These are phyloP conservation scores for Extremus antarcticus DNA, from an alignment of 495 filamentous ascomycete species.

Conservation along the genomic window DNA sequence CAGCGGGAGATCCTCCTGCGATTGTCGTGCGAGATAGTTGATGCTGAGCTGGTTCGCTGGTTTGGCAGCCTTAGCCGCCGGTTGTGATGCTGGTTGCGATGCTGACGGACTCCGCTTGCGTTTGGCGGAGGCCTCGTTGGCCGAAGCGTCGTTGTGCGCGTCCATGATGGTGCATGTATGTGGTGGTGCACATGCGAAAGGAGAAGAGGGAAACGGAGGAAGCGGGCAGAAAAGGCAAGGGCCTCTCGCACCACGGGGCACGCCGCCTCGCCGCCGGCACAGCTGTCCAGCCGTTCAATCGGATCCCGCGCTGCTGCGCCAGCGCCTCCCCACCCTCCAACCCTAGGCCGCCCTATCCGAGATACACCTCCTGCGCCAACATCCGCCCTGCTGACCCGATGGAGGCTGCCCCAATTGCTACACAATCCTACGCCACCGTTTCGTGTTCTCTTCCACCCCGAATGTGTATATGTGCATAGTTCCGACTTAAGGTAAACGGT, in stretches of 20 bases:
- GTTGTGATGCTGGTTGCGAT: conserved; percentile 26
- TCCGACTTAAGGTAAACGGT: not conserved
- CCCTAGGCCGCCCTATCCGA: not conserved
- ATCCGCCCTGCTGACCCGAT: not conserved
- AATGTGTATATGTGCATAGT: not conserved
- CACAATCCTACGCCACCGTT: not conserved
- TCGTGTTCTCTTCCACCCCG: not conserved
- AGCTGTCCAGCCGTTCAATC: not conserved
- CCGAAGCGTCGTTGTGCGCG: conserved; percentile 34
- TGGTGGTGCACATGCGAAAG: not conserved
- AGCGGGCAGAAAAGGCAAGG: conserved; percentile 6
- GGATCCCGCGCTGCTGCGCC: not conserved
- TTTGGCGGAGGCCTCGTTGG: conserved; percentile 30
- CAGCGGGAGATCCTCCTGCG: conserved; percentile 49
- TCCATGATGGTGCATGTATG: conserved; percentile 4
- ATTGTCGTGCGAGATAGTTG: conserved; percentile 67
- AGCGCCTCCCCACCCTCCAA: not conserved
- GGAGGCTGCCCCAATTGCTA: not conserved
- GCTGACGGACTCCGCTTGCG: conserved; percentile 42
- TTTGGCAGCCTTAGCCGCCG: conserved; percentile 42
- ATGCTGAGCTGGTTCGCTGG: conserved; percentile 33
- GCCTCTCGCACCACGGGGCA: conserved; percentile 4
- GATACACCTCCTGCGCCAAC: not conserved
- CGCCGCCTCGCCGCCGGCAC: not conserved
- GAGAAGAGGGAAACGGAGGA: not conserved